These are phyloP conservation scores for Fomitiporia mediterranea DNA, from an alignment of 1,284 basidiomycete species.

Conservation along the genomic window DNA sequence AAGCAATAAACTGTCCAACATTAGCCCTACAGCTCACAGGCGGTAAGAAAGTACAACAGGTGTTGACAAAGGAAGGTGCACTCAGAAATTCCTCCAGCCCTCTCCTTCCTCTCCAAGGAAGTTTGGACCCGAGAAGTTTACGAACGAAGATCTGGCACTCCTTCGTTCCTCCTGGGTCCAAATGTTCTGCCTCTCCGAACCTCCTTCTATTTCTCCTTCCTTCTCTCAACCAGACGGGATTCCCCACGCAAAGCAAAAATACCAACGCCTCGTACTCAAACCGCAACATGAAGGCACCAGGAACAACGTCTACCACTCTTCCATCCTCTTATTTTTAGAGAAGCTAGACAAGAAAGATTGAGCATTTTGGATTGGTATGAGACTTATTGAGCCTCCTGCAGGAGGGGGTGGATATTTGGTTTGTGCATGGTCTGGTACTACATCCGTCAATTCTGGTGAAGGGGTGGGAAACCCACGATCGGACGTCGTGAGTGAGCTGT, in stretches of 20 bases:
- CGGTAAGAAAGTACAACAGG: slow-evolving; percentile 94
- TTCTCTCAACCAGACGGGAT: slow-evolving; percentile 37
- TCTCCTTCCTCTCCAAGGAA: no score
- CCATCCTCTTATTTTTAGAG: slow-evolving; percentile 78
- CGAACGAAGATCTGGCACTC: slow-evolving; percentile 40
- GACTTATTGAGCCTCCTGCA: slow-evolving; percentile 76
- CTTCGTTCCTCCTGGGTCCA: slow-evolving; percentile 72
- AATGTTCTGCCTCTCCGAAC: slow-evolving; percentile 71
- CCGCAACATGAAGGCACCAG: slow-evolving; percentile 97
- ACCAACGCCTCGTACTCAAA: slow-evolving; percentile 78
- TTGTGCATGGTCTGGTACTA: slow-evolving; percentile 42
- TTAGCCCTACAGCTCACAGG: slow-evolving; percentile 92
- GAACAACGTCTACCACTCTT: slow-evolving; percentile 88
- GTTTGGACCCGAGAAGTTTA: slow-evolving; percentile 34
- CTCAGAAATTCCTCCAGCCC: slow-evolving; percentile 61
- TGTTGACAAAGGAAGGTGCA: slow-evolving; percentile 69
- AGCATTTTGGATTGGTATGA: slow-evolving; percentile 92
- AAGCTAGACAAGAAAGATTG: slow-evolving; percentile 51
- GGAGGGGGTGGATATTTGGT: slow-evolving; percentile 70
- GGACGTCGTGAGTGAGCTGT: slow-evolving; percentile 88
- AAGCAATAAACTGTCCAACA: slow-evolving; percentile 90
- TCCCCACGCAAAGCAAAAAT: slow-evolving; percentile 47
- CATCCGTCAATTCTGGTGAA: no score
- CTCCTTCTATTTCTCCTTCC: no score
- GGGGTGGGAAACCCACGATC: no score